phyloP scores from a whole-genome alignment of 1,284 basidiomycete species.

The Puccinia hordei region DNA sequence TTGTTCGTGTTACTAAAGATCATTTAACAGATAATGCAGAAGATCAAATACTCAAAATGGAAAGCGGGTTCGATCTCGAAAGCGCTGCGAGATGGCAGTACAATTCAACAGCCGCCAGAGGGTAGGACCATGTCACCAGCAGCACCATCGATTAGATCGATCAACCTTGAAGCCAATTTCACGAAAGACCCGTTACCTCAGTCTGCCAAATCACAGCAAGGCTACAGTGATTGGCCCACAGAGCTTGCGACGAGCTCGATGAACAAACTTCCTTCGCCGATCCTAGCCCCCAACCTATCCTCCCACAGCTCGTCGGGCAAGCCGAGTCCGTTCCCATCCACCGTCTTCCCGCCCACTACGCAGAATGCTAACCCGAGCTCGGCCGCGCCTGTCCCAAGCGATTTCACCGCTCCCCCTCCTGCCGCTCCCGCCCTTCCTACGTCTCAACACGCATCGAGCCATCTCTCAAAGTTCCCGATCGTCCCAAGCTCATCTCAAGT shows the following conservation, averaged over 20 bases:
- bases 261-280: conserved; percentile 33
- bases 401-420: not conserved
- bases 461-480: conserved; percentile 1
- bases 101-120: conserved; percentile 12
- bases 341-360: conserved; percentile 18
- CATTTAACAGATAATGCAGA: conserved; percentile 68
- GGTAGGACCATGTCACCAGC: not conserved
- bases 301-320: not conserved
- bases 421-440: not conserved
- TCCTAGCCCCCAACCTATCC: not conserved
- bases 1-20: not conserved
- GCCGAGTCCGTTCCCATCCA: conserved; percentile 31
- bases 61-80: conserved; percentile 86
- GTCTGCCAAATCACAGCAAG: not conserved
- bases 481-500: not conserved
- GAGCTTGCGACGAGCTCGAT: conserved; percentile 16
- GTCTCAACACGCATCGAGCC: not conserved
- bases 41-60: conserved; percentile 87
- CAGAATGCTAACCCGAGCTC: conserved; percentile 6
- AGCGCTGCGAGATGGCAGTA: conserved; percentile 73
- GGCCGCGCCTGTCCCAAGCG: not conserved
- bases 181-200: not conserved
- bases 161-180: not conserved
- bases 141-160: not conserved
- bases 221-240: conserved; percentile 5